These are phyloP conservation scores for Fraxinus sp. DNA, from an alignment of 305 asterid species.

Conservation along the genomic window DNA sequence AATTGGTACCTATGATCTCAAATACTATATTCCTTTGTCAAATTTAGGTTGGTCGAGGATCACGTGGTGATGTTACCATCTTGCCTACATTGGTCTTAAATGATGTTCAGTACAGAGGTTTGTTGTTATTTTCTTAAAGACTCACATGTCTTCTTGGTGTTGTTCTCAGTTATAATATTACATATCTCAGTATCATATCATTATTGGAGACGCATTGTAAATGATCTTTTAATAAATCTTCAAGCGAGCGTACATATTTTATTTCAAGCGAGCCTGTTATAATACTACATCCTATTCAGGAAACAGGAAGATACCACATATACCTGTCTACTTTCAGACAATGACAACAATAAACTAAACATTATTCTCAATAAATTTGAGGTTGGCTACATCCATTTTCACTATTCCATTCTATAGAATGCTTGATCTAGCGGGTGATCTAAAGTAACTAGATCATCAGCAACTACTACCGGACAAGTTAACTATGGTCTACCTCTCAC, in stretches of 20 bases:
- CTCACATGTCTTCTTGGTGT: background rate
- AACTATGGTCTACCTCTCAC: background rate
- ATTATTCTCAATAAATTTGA: background rate
- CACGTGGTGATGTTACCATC: conserved; percentile 93
- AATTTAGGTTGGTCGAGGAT: conserved; percentile 69
- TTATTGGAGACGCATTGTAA: background rate
- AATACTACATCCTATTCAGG: background rate
- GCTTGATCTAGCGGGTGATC: background rate
- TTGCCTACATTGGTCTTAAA: conserved; percentile 87
- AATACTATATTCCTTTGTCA: conserved; percentile 7
- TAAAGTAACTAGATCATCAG: background rate
- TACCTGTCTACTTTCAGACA: background rate
- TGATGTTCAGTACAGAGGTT: conserved; percentile 83
- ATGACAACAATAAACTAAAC: background rate
- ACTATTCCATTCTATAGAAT: background rate
- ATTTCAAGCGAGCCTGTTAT: background rate
- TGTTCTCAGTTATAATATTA: background rate
- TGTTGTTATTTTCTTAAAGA: conserved; percentile 13
- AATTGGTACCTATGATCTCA: background rate
- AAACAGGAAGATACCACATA: background rate
- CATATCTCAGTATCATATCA: background rate
- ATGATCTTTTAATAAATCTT: background rate
- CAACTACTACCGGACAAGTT: background rate
- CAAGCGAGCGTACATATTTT: background rate
- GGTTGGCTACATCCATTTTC: background rate